Evolutionary conservation across 768 basidiomycete species (phyloP).

Genomic region (Plicaturopsis crispa): DNA sequence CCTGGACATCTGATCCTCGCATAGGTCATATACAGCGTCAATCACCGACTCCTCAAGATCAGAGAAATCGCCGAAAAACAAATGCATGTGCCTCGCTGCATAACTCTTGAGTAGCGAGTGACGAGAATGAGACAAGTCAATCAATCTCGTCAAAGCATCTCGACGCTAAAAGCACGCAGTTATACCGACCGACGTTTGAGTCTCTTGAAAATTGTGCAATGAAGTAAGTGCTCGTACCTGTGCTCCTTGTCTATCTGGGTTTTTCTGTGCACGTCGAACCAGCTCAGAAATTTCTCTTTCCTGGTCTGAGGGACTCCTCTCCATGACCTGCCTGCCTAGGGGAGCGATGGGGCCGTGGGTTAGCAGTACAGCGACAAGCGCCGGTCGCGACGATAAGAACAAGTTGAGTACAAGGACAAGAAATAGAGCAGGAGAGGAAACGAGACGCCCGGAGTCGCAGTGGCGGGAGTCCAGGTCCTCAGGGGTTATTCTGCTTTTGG

Average conservation of each 20-base stretch:
- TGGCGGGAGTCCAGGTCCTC: not conserved
- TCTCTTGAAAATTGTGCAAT: constrained; percentile 4
- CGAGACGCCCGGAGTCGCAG: constrained; percentile 1
- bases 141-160: constrained; percentile 43
- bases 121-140: constrained; percentile 43
- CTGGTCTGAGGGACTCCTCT: constrained; percentile 21
- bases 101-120: constrained; percentile 43
- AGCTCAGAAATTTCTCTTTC: constrained; percentile 31
- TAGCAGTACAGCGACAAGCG: not conserved
- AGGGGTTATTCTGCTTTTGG: not conserved
- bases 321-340: constrained; percentile 13
- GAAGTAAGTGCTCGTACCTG: constrained; percentile 22
- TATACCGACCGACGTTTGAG: constrained; percentile 2
- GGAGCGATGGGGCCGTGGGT: not conserved
- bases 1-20: constrained; percentile 55
- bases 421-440: constrained; percentile 9
- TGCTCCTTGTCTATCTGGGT: constrained; percentile 27
- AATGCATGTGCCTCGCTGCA: constrained; percentile 48
- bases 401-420: not conserved
- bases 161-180: constrained; percentile 35
- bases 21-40: constrained; percentile 72
- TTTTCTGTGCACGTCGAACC: constrained; percentile 37
- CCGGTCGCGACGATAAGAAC: not conserved
- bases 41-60: constrained; percentile 71
- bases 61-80: constrained; percentile 59